phyloP scores from a whole-genome alignment of 2,329 filamentous ascomycete genomes.

The Fusarium buharicum region DNA sequence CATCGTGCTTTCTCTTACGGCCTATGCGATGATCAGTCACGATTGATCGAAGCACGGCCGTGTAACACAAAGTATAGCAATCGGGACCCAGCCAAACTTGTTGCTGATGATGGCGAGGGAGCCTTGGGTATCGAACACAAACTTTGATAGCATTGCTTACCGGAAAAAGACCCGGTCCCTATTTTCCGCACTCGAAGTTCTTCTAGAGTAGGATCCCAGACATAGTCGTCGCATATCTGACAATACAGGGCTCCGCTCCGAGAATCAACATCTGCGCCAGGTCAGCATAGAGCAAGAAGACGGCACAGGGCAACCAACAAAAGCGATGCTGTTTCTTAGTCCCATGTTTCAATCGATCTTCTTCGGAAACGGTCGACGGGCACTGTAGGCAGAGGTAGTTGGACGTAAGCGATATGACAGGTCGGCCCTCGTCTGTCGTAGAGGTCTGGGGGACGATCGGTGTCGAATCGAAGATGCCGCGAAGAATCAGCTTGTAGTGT shows the following conservation, averaged over 20 bases:
- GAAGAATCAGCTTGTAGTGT: constrained; percentile 77
- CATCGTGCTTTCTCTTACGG: constrained; percentile 81
- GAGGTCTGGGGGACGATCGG: constrained; percentile 73
- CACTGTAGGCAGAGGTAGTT: constrained; percentile 81
- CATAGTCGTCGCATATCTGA: constrained; percentile 82
- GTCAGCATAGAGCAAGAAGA: constrained; percentile 41
- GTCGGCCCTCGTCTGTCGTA: constrained; percentile 65
- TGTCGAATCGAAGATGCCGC: constrained; percentile 74
- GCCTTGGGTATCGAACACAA: not conserved
- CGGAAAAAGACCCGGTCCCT: constrained; percentile 71
- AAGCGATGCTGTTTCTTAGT: constrained; percentile 77
- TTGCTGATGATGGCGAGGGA: not conserved
- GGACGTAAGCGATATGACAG: constrained; percentile 70
- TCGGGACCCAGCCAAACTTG: not conserved
- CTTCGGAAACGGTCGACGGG: constrained; percentile 72
- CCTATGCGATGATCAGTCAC: constrained; percentile 50
- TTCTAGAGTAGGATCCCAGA: constrained; percentile 84
- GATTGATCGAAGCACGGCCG: not conserved
- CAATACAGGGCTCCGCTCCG: constrained; percentile 79
- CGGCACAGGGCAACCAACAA: constrained; percentile 61
- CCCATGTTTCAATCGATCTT: constrained; percentile 74
- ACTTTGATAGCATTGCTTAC: constrained; percentile 54
- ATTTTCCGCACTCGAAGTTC: constrained; percentile 77
- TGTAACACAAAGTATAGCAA: not conserved
- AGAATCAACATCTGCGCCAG: constrained; percentile 76